Evolutionary conservation across 495 filamentous ascomycete genomes (phyloP).

Genomic region (Aspergillus biplanus): DNA sequence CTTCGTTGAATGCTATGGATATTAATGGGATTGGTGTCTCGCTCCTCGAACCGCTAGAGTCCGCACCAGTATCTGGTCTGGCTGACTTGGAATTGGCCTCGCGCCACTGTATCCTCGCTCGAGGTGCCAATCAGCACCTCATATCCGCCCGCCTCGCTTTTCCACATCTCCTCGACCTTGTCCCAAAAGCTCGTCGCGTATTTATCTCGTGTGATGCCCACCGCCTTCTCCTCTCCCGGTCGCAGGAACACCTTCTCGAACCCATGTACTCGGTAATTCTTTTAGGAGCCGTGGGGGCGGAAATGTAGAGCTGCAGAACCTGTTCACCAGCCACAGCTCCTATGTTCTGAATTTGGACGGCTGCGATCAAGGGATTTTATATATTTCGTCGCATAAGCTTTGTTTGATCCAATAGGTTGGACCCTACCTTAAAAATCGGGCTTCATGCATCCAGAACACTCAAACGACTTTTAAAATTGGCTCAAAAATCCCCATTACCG

Average conservation of each 20-base stretch:
- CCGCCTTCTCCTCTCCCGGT: slow-evolving; percentile 62
- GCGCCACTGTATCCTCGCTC: slow-evolving; percentile 39
- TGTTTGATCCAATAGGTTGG: too few species aligned
- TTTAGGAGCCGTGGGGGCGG: slow-evolving; percentile 43
- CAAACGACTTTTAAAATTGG: too few species aligned
- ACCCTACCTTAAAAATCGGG: too few species aligned
- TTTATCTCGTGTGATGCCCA: slow-evolving; percentile 62
- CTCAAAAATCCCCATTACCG: too few species aligned
- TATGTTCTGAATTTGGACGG: slow-evolving; percentile 53
- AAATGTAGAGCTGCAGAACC: slow-evolving; percentile 73
- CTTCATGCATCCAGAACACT: too few species aligned
- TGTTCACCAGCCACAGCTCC: slow-evolving; percentile 62
- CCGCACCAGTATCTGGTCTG: slow-evolving; percentile 39
- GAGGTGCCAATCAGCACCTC: slow-evolving; percentile 61
- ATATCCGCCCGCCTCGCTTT: slow-evolving; percentile 71
- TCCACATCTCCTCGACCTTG: slow-evolving; percentile 64
- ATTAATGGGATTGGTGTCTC: background rate
- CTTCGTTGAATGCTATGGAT: background rate
- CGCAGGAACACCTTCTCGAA: slow-evolving; percentile 70
- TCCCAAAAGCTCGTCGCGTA: slow-evolving; percentile 76
- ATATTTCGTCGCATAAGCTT: too few species aligned
- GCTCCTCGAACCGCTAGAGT: slow-evolving; percentile 18
- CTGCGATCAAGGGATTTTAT: slow-evolving; percentile 55
- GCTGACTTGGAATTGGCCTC: slow-evolving; percentile 43
- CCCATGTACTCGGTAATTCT: slow-evolving; percentile 59